Percentiles rank a stretch among this genome's conserved stretches.
Conservation (phyloP, 495 filamentous ascomycete species). For the Neurospora terricola region DNA sequence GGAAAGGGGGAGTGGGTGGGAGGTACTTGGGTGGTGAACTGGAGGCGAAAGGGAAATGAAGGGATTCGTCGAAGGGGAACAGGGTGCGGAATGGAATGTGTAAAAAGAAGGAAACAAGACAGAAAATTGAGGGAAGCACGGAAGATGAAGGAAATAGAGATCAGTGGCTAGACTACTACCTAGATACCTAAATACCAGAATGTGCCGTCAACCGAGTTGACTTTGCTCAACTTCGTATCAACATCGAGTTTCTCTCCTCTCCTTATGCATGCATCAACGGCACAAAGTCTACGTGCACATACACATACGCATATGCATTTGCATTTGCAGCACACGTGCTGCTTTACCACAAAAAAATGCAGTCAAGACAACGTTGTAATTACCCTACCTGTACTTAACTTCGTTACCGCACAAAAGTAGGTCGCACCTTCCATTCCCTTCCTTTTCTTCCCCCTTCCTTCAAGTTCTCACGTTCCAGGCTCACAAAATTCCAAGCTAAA, state of each 20-base stretch:
- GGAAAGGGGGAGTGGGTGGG: neutral
- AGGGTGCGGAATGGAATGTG: too few relatives aligned
- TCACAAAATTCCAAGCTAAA: neutral
- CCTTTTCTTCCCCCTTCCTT: neutral
- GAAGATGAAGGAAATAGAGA: neutral
- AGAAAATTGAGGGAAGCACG: neutral
- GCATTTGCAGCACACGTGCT: neutral
- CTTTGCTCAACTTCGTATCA: neutral
- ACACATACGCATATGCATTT: neutral
- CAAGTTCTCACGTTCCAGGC: neutral
- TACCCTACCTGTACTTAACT: neutral
- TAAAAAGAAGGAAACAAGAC: neutral
- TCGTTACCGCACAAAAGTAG: neutral
- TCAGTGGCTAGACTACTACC: neutral
- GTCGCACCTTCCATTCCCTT: neutral
- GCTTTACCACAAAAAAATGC: neutral
- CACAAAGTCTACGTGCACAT: neutral
- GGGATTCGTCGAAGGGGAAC: too few relatives aligned
- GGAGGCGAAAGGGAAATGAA: neutral
- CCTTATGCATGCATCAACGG: neutral
- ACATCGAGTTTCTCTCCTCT: neutral
- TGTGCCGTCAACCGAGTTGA: neutral
- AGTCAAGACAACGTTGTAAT: neutral
- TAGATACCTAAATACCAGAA: neutral
- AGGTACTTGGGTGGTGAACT: neutral